Conservation (phyloP, 1,284 basidiomycete species). For the Fomitopsis pinicola region DNA sequence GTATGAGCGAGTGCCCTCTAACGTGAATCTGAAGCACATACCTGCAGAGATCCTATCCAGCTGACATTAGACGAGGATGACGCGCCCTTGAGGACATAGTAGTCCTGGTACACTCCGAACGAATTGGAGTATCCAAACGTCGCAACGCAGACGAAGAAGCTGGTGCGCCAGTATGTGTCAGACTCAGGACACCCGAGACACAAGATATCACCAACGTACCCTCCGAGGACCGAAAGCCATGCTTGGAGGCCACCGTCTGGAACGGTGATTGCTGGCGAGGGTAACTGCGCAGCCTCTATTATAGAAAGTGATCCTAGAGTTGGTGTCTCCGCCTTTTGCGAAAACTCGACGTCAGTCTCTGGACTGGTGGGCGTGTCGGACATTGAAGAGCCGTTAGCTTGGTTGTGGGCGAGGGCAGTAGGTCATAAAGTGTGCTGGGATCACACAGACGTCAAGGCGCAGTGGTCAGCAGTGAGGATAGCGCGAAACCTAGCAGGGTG, state of each 20-base stretch:
- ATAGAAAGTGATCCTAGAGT: too few species aligned
- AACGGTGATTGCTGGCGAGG: not conserved
- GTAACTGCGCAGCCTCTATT: not conserved
- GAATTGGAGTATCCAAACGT: slow-evolving; percentile 21
- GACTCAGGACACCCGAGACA: slow-evolving; percentile 11
- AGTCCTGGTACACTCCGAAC: slow-evolving; percentile 44
- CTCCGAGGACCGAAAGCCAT: not conserved
- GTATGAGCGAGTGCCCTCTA: slow-evolving; percentile 7
- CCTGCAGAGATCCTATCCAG: slow-evolving; percentile 38
- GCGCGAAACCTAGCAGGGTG: too few species aligned
- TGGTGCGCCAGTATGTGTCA: slow-evolving; percentile 4
- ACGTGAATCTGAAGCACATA: slow-evolving; percentile 15
- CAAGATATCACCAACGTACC: not conserved
- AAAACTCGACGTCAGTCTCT: too few species aligned
- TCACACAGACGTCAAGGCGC: too few species aligned
- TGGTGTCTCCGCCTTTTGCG: too few species aligned
- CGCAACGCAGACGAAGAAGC: slow-evolving; percentile 9
- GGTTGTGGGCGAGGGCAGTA: too few species aligned
- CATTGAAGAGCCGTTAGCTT: too few species aligned
- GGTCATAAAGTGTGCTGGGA: too few species aligned
- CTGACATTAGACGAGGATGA: slow-evolving; percentile 31
- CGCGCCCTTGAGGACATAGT: slow-evolving; percentile 29
- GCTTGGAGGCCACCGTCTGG: not conserved
- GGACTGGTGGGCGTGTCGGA: too few species aligned
- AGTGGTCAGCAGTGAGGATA: too few species aligned